Conservation (phyloP, 177 flowering plant species). For the Vitis hybrid region DNA sequence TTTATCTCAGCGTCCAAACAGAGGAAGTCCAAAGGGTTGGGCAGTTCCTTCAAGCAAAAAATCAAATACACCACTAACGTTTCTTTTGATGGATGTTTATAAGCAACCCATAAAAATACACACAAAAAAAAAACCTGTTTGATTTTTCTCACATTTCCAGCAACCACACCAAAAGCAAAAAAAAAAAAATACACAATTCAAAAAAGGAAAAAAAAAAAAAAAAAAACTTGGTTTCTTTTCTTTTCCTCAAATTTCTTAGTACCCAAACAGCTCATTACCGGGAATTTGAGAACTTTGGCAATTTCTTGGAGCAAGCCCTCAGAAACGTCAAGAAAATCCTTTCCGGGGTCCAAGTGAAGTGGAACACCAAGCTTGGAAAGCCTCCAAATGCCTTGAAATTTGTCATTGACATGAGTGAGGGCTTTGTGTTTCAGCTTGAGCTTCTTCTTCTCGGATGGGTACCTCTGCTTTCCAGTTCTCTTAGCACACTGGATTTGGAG, state of each 20-base stretch:
- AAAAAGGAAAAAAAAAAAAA: too few relatives aligned
- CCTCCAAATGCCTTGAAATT: constrained; percentile 78
- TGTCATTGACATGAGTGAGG: constrained; percentile 37
- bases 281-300: constrained; percentile 85
- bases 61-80: too few relatives aligned
- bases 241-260: too few relatives aligned
- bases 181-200: too few relatives aligned
- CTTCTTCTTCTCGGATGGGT: constrained; percentile 96
- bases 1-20: too few relatives aligned
- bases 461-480: constrained; percentile 77
- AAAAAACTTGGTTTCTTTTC: too few relatives aligned
- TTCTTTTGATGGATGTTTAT: too few relatives aligned
- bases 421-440: constrained; percentile 42
- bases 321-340: constrained; percentile 65
- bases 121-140: not conserved
- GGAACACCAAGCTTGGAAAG: constrained; percentile 72
- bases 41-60: too few relatives aligned
- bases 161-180: too few relatives aligned
- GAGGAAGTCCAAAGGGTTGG: too few relatives aligned
- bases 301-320: constrained; percentile 66
- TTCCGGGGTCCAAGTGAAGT: constrained; percentile 79
- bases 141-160: too few relatives aligned
- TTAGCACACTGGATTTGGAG: constrained; percentile 48
- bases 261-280: constrained; percentile 40
- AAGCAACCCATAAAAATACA: not conserved